Conservation (phyloP, 1,284 basidiomycete genomes). For the Mycosarcoma mackinlayi region DNA sequence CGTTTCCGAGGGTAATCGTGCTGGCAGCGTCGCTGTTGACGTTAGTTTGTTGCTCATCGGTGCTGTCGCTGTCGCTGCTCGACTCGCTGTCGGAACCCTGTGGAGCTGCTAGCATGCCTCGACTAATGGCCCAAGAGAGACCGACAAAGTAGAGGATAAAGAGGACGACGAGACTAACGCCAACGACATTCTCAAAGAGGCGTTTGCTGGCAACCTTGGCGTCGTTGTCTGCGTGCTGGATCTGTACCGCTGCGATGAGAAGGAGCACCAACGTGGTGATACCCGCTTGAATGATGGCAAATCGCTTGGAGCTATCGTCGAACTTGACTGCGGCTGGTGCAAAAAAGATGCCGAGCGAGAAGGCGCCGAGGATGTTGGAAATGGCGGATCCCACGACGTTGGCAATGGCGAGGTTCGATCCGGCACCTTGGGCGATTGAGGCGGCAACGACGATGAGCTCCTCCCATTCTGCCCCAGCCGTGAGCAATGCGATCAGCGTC, state of each 20-base stretch:
- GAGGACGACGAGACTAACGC: constrained; percentile 31
- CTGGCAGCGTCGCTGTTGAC: constrained; percentile 27
- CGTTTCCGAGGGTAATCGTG: constrained; percentile 30
- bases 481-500: constrained; percentile 44
- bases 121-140: constrained; percentile 42
- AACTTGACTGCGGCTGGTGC: constrained; percentile 32
- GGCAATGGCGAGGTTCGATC: constrained; percentile 49
- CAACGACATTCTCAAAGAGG: constrained; percentile 44
- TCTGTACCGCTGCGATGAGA: constrained; percentile 28
- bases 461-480: constrained; percentile 55
- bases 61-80: constrained; percentile 7
- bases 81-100: constrained; percentile 29
- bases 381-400: constrained; percentile 61
- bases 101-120: constrained; percentile 41
- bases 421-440: constrained; percentile 35
- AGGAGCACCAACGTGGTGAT: constrained; percentile 36
- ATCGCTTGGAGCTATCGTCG: constrained; percentile 36
- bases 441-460: constrained; percentile 46
- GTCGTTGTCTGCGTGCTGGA: constrained; percentile 33
- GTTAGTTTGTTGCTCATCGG: constrained; percentile 15
- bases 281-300: constrained; percentile 38
- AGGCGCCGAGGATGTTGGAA: constrained; percentile 58
- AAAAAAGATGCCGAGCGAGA: constrained; percentile 36
- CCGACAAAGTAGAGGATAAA: constrained; percentile 45
- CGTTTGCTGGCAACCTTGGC: constrained; percentile 30